Evolutionary conservation across 75 land plant genomes (phyloP).

Genomic region (Cunninghamia lanceolata): DNA sequence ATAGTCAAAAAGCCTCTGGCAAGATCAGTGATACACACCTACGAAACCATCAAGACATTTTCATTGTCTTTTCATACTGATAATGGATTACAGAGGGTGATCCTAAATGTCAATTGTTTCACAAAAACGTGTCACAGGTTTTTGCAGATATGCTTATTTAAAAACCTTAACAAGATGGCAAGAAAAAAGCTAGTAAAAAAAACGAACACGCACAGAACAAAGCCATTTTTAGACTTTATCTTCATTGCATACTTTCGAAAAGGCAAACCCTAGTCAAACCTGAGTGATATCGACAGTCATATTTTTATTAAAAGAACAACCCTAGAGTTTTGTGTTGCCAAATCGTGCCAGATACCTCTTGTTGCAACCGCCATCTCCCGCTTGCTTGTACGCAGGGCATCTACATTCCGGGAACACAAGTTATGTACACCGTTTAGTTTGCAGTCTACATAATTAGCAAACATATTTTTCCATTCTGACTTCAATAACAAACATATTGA

Average conservation of each 20-base stretch:
- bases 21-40: not conserved
- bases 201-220: not conserved
- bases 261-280: not conserved
- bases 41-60: not conserved
- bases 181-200: not conserved
- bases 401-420: conserved; percentile 31
- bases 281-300: not conserved
- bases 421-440: not conserved
- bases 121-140: too few relatives aligned
- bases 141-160: not conserved
- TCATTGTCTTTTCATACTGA: too few relatives aligned
- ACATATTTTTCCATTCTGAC: not conserved
- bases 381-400: conserved; percentile 85
- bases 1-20: not conserved
- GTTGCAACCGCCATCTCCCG: conserved; percentile 93
- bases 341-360: conserved; percentile 55
- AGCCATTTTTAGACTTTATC: not conserved
- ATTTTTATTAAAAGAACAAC: not conserved
- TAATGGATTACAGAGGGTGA: too few relatives aligned
- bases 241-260: not conserved
- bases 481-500: not conserved
- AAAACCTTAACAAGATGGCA: not conserved
- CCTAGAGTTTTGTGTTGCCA: not conserved
- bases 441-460: not conserved
- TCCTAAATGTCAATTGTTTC: too few relatives aligned